Base-by-base conservation (phyloP, 2,329 filamentous ascomycete species). In the Ceratocystis eucalypticola region DNA sequence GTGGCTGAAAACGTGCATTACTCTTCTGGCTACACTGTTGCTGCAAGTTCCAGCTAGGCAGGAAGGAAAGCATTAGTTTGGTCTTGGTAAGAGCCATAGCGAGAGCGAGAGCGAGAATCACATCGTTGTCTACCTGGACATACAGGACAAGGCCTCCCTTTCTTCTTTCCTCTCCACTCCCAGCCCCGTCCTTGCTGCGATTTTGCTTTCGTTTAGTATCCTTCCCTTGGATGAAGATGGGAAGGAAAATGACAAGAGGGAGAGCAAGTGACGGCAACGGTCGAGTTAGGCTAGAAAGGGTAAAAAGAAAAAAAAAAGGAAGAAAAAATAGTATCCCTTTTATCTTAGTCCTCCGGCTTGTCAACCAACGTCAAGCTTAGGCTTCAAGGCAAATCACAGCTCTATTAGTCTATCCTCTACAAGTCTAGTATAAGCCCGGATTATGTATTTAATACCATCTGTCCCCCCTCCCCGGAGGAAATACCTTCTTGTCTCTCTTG, bases 391-490 rank as follows among this genome's bases (percentile, higher is more conserved):
- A 53, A 53, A 53, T 53, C 55, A 37, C 17, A n/a, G 28, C 30
- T 59, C 55, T 53, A 5, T 25, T 25, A 28, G 33, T 59, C 17
- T n/a, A 7, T 22, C 28, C 44, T 46, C n/a, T 22, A 25, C 5
- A 45, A 45, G 44, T 63, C 25, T 63, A 48, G 44, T 48, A 50
- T 63, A 30, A 48, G 25, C 44, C 37, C 15, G 12, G 8, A 48
- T 63, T 63, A 4, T 46, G 22, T 65, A 65, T 59, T 59, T 65
- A 65, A 65, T 37, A 20, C 50, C 10, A 17, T 15, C 37, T 41
- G 28, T 55, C 50, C 63, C 63, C 37, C 63, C 46, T 61, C 63
- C 33, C 50, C 15, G n/a, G 17, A n/a, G 4, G 10, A 15, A 25
- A 1, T n/a, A 20, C 55, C 17, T 30, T 22, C 10, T 61, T 17